Base-by-base conservation (phyloP, 1,284 basidiomycete species). In the Sparassis latifolia region DNA sequence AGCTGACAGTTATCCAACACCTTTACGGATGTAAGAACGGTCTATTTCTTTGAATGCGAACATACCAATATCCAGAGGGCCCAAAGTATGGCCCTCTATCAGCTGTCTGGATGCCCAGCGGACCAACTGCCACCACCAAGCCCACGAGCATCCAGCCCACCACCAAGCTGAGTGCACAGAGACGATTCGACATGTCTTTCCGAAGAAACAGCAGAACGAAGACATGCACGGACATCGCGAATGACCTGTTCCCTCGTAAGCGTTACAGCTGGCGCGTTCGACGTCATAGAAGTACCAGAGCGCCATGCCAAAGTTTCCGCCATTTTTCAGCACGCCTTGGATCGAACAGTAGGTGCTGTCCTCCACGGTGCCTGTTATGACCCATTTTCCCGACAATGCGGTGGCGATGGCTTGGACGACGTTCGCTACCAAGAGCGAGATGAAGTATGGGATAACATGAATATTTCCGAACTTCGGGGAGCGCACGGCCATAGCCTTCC, bases 1-100 rank as follows among this genome's bases (percentile, higher is more conserved):
- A 79, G 5, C 58, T 56, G 6, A 62, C 50, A 4, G 75, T 74
- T 31, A 79, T 76, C 74, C 75, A 77, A 52, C 75, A 77, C 71
- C 75, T 69, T 33, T 5, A 20, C 20, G 20, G 20, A 20, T 20
- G 20, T 20, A 20, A 20, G 20, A 20, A 20, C 20, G 20, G 20
- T 20, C 20, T 20, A 20, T 20, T 20, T 20, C 20, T 20, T 20
- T 20, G 20, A 20, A 20, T 20, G 20, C 20, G 20, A 20, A 33
- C 64, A 42, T 44, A 71, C 74, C 74, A 75, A 49, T 61, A 67
- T 2, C 74, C 74, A 0, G 71, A 68, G 5, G 72, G 66, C 3
- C 74, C 72, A 47, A 73, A 76, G 55, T 74, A 76, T 0, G 69
- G 64, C 2, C 74, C 73, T 27, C 54, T 57, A 2, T 58, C 53